Percentiles rank a stretch among this genome's conserved stretches.
phyloP scores from a whole-genome alignment of 2,329 filamentous ascomycete species.

The Beauveria scarabaeidicola region DNA sequence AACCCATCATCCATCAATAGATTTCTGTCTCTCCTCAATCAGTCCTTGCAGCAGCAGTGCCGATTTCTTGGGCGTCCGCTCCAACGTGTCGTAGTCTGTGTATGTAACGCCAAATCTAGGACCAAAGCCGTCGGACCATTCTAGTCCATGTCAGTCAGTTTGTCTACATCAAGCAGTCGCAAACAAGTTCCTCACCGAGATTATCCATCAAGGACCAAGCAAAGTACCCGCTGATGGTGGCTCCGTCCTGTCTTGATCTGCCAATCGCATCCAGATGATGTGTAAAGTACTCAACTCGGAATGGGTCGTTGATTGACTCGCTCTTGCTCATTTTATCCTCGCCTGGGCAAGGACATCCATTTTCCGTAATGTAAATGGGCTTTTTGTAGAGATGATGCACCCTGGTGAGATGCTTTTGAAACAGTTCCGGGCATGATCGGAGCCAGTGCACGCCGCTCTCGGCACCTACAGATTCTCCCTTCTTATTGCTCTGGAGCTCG shows the following conservation, averaged over 20 bases:
- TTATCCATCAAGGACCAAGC: conserved; percentile 30
- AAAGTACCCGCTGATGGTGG: conserved; percentile 24
- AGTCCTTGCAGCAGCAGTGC: conserved; percentile 22
- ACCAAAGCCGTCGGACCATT: conserved; percentile 31
- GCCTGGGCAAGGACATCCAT: conserved; percentile 28
- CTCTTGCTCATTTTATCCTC: conserved; percentile 26
- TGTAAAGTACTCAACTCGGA: conserved; percentile 28
- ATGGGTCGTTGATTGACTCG: conserved; percentile 28
- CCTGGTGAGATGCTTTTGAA: conserved; percentile 22
- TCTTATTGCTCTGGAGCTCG: conserved; percentile 23
- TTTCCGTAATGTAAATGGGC: conserved; percentile 24
- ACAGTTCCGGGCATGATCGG: conserved; percentile 21
- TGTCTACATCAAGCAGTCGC: not conserved
- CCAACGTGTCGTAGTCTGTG: conserved; percentile 28
- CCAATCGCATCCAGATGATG: conserved; percentile 30
- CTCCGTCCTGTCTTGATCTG: conserved; percentile 19
- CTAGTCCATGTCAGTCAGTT: conserved; percentile 11
- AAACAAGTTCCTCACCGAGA: conserved; percentile 21
- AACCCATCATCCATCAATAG: not conserved
- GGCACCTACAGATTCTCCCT: conserved; percentile 22
- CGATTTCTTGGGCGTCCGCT: conserved; percentile 30
- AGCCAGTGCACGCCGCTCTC: conserved; percentile 28
- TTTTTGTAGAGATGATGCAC: conserved; percentile 19
- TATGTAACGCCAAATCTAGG: conserved; percentile 30
- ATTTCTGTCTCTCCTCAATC: conserved; percentile 16